A percentile compares a stretch with the other conserved stretches of the same genome.
These are phyloP conservation scores for Asparagopsis taxiformis DNA, from an alignment of 31 red algal genomes.

Conservation along the genomic window DNA sequence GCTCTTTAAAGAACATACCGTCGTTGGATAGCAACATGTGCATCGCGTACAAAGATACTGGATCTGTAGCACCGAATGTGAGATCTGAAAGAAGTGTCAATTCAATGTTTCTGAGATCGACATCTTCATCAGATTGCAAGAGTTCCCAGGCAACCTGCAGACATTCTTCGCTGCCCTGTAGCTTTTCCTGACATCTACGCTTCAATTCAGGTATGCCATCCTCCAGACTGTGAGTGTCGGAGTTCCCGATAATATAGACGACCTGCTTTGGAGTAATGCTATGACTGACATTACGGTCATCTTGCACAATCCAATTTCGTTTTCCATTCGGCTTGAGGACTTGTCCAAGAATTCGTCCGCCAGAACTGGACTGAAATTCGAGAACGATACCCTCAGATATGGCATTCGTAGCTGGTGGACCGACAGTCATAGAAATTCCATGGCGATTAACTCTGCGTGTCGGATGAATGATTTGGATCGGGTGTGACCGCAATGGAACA, in stretches of 20 bases:
- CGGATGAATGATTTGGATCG: too few relatives aligned
- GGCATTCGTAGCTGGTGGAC: not conserved
- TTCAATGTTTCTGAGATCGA: constrained; percentile 6
- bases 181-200: constrained; percentile 7
- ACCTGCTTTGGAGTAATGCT: constrained; percentile 65
- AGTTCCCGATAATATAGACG: constrained; percentile 24
- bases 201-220: not conserved
- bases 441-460: too few relatives aligned
- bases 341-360: constrained; percentile 22
- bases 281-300: constrained; percentile 11
- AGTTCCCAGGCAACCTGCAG: constrained; percentile 53
- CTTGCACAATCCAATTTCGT: constrained; percentile 69
- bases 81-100: constrained; percentile 24
- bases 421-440: too few relatives aligned
- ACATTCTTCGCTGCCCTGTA: constrained; percentile 30
- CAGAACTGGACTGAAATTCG: constrained; percentile 16
- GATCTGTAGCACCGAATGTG: constrained; percentile 16
- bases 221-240: not conserved
- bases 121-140: constrained; percentile 13
- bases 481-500: too few relatives aligned
- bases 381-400: constrained; percentile 19
- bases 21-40: constrained; percentile 56
- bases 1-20: constrained; percentile 36
- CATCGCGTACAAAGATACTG: constrained; percentile 26
- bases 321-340: constrained; percentile 59